A percentile compares a stretch with the other conserved stretches of the same genome.
Evolutionary conservation across 805 yeast species (phyloP).

Genomic region (Lachancea mirantina): DNA sequence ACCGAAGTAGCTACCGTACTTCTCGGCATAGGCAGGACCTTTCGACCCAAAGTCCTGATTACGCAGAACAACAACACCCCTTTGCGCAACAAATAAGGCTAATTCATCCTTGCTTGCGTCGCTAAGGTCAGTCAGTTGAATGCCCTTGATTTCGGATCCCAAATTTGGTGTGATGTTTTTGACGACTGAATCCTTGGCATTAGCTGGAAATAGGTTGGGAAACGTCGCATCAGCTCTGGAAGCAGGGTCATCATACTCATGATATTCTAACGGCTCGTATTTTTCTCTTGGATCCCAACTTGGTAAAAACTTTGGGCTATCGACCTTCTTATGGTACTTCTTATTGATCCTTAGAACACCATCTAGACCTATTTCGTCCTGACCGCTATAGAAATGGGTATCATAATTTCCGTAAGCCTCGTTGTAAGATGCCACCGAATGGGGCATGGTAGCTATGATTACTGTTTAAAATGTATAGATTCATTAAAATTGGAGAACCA

Average conservation of each 20-base stretch:
- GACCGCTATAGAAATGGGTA: constrained; percentile 19
- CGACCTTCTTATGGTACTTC: constrained; percentile 14
- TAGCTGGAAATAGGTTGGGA: constrained; percentile 21
- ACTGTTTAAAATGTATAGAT: background rate
- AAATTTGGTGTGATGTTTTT: constrained; percentile 57
- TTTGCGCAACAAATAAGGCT: constrained; percentile 58
- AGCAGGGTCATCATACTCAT: constrained; percentile 17
- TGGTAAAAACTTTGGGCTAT: constrained; percentile 29
- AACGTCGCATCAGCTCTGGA: constrained; percentile 18
- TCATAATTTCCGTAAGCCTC: constrained; percentile 27
- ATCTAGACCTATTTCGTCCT: constrained; percentile 26
- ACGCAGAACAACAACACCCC: constrained; percentile 62
- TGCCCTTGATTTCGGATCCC: constrained; percentile 56
- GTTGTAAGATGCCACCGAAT: background rate
- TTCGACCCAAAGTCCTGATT: constrained; percentile 56
- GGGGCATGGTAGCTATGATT: background rate
- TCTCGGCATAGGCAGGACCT: constrained; percentile 41
- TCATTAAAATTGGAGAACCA: no score
- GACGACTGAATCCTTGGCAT: constrained; percentile 20
- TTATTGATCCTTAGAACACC: constrained; percentile 22
- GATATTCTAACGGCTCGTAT: constrained; percentile 14
- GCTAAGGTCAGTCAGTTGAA: constrained; percentile 50
- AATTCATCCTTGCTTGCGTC: constrained; percentile 58
- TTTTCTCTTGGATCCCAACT: constrained; percentile 23
- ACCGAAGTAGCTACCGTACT: constrained; percentile 61